Conservation (phyloP, 148 eudicot species). For the Amaranthus cruentus region DNA sequence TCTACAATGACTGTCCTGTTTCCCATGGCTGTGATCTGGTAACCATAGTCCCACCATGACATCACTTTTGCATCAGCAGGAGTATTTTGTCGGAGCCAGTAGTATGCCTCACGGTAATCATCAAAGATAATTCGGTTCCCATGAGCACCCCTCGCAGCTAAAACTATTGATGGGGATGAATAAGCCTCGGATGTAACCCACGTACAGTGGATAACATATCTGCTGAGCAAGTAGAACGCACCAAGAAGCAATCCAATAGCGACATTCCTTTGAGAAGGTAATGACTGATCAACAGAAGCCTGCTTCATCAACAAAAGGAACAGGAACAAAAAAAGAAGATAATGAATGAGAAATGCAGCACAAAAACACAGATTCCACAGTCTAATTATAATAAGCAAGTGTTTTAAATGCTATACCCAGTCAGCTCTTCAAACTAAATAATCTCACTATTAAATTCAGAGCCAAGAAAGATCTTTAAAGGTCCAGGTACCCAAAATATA, state of each 20-base stretch:
- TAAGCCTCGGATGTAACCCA: constrained; percentile 99
- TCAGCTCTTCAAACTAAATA: background rate
- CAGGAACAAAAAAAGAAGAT: background rate
- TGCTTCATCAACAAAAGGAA: constrained; percentile 27
- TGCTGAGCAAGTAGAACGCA: constrained; percentile 83
- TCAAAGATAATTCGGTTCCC: constrained; percentile 92
- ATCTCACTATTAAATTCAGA: background rate
- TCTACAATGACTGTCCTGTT: constrained; percentile 97
- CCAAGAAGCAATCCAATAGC: constrained; percentile 89
- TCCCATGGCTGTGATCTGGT: constrained; percentile 99
- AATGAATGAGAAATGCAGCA: background rate
- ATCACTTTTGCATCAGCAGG: constrained; percentile 90
- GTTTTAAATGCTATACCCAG: background rate
- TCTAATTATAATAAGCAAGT: background rate
- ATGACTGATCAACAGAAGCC: constrained; percentile 76
- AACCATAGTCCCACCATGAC: constrained; percentile 99
- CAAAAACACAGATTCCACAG: background rate
- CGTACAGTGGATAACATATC: constrained; percentile 88
- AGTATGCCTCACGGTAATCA: constrained; percentile 98
- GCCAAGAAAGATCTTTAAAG: background rate
- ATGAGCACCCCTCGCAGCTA: constrained; percentile 92
- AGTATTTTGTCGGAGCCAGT: constrained; percentile 95
- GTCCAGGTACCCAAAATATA: background rate
- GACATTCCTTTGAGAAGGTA: constrained; percentile 74
- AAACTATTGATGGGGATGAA: constrained; percentile 95